Conservation (phyloP, 2,329 filamentous ascomycete species). For the Aphanocladium album region DNA sequence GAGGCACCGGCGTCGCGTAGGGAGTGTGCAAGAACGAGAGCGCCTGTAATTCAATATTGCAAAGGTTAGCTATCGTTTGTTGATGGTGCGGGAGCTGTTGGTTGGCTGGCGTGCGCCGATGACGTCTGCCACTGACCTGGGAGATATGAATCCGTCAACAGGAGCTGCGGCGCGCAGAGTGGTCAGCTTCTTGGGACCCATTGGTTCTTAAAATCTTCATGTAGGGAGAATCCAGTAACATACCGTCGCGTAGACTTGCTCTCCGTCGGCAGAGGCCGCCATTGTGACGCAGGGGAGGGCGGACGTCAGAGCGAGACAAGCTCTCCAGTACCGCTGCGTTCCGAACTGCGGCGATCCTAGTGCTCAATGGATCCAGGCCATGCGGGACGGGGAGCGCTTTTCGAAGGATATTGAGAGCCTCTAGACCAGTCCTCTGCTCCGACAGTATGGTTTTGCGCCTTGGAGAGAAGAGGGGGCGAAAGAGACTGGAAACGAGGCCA, state of each 20-base stretch:
- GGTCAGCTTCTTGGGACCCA: not conserved
- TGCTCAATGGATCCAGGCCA: not conserved
- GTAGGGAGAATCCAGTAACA: constrained; percentile 17
- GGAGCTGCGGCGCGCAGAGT: constrained; percentile 55
- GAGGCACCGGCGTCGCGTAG: constrained; percentile 82
- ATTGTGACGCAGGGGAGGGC: not conserved
- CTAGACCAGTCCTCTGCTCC: not conserved
- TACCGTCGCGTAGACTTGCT: constrained; percentile 55
- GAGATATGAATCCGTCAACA: constrained; percentile 87
- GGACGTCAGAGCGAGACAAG: not conserved
- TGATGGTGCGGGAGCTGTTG: constrained; percentile 19
- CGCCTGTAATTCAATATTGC: constrained; percentile 56
- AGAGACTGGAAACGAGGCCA: not conserved
- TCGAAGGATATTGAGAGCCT: not conserved
- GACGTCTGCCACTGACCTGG: constrained; percentile 58
- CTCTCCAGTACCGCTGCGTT: not conserved
- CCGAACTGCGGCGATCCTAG: not conserved
- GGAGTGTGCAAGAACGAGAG: constrained; percentile 89
- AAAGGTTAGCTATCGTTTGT: constrained; percentile 12
- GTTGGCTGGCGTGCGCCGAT: constrained; percentile 13
- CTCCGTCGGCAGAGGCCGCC: constrained; percentile 33
- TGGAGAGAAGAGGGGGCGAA: not conserved
- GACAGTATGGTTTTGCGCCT: not conserved
- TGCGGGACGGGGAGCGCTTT: not conserved
- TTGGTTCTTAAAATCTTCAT: not conserved